These are phyloP conservation scores for Terfezia claveryi DNA, from an alignment of 495 filamentous ascomycete genomes.

Conservation along the genomic window DNA sequence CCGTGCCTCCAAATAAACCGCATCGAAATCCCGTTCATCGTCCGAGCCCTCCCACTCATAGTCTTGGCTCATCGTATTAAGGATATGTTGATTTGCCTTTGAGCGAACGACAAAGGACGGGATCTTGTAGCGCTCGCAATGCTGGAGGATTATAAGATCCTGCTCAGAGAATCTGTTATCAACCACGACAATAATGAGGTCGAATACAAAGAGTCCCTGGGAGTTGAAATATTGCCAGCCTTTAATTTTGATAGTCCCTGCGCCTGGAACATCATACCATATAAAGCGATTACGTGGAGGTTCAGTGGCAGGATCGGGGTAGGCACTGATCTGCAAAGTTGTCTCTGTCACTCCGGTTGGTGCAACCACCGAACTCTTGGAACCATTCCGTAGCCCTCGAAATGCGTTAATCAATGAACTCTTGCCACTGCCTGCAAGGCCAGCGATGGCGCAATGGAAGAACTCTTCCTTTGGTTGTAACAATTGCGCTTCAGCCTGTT, in stretches of 20 bases:
- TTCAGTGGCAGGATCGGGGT: not conserved
- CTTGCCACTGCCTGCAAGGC: constrained; percentile 6
- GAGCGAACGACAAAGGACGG: constrained; percentile 9
- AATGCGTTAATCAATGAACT: constrained; percentile 10
- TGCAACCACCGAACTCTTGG: not conserved
- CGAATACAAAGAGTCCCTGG: constrained; percentile 10
- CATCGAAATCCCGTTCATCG: not conserved
- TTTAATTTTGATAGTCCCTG: constrained; percentile 6
- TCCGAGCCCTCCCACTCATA: not conserved
- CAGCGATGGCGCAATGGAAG: constrained; percentile 7
- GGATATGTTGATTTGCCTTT: constrained; percentile 8
- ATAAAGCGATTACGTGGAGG: not conserved
- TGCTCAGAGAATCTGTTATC: constrained; percentile 4
- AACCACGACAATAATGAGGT: constrained; percentile 6
- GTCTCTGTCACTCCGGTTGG: not conserved
- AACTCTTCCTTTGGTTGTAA: not conserved
- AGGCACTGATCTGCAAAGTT: not conserved
- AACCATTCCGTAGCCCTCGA: not conserved
- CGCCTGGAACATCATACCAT: constrained; percentile 14
- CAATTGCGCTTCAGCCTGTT: not conserved
- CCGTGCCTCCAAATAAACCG: not conserved
- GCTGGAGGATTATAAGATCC: constrained; percentile 4
- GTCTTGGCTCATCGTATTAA: not conserved
- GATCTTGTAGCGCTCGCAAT: constrained; percentile 7
- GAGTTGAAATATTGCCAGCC: constrained; percentile 13